Evolutionary conservation across 257 asterid genomes (phyloP).

Genomic region (Nicotiana otophora): DNA sequence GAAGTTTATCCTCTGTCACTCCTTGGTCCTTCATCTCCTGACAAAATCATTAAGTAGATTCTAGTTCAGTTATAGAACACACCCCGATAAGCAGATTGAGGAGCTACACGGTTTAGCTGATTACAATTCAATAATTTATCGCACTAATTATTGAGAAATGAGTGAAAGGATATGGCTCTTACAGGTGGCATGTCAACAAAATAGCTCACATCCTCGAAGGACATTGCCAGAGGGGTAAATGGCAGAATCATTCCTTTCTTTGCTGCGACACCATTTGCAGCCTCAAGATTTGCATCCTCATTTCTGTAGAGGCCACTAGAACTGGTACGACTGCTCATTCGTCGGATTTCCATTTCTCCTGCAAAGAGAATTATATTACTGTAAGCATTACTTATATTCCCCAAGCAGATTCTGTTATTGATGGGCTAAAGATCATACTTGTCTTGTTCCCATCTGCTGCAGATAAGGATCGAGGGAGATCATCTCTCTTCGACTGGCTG

Average conservation of each 20-base stretch:
- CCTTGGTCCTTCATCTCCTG: constrained; percentile 59
- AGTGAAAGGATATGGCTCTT: constrained; percentile 18
- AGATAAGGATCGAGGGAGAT: constrained; percentile 36
- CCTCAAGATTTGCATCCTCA: constrained; percentile 21
- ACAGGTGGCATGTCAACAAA: constrained; percentile 55
- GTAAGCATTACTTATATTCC: neutral
- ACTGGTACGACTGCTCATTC: constrained; percentile 46
- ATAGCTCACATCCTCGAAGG: constrained; percentile 46
- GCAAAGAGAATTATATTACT: neutral
- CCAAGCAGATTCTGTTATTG: neutral
- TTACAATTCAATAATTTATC: neutral
- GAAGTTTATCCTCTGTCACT: constrained; percentile 48
- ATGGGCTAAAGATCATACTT: constrained; percentile 27
- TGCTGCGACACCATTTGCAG: constrained; percentile 24
- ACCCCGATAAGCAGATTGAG: neutral
- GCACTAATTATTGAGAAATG: neutral
- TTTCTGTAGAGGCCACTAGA: constrained; percentile 14
- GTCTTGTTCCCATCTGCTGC: constrained; percentile 51
- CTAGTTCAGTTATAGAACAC: neutral
- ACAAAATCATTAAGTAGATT: neutral
- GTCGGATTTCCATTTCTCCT: constrained; percentile 67
- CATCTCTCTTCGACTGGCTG: constrained; percentile 42
- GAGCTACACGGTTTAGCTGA: neutral
- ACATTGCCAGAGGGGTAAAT: constrained; percentile 51
- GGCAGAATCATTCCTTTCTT: constrained; percentile 66